Conservation (phyloP, 2,329 filamentous ascomycete genomes). For the Bipolaris oryzae region DNA sequence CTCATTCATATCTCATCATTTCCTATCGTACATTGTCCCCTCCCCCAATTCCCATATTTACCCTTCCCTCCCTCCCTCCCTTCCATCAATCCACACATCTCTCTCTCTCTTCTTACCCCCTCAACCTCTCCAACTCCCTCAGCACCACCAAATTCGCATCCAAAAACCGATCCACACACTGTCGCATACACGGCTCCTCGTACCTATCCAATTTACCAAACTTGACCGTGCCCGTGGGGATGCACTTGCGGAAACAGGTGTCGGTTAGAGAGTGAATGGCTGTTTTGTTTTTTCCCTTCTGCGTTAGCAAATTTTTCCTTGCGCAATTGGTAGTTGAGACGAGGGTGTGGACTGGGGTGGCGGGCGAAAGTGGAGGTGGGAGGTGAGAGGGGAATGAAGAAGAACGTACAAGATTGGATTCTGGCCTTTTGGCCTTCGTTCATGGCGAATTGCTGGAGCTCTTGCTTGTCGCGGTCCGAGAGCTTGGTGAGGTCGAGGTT, state of each 20-base stretch:
- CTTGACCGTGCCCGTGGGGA: conserved; percentile 74
- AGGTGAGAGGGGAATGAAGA: neutral
- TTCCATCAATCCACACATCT: neutral
- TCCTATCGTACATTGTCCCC: neutral
- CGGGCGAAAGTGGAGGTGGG: too few species aligned
- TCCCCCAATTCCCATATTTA: neutral
- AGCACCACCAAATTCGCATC: conserved; percentile 87
- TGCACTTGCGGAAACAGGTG: conserved; percentile 94
- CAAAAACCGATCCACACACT: conserved; percentile 93
- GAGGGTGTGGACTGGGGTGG: neutral
- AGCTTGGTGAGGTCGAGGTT: conserved; percentile 74
- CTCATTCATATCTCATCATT: neutral
- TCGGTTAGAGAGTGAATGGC: conserved; percentile 73
- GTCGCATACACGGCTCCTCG: conserved; percentile 84
- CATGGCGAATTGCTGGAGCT: conserved; percentile 83
- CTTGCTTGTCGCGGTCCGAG: conserved; percentile 79
- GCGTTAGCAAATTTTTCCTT: neutral
- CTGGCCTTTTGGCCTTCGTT: conserved; percentile 86
- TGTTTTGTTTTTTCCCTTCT: too few species aligned
- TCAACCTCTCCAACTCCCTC: conserved; percentile 75
- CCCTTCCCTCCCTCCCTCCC: neutral
- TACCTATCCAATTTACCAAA: conserved; percentile 72
- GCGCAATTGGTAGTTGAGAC: neutral
- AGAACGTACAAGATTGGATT: conserved; percentile 58
- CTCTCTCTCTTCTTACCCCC: conserved; percentile 19